Evolutionary conservation across 768 basidiomycete species (phyloP).

Genomic region (Trametopsis cervina): DNA sequence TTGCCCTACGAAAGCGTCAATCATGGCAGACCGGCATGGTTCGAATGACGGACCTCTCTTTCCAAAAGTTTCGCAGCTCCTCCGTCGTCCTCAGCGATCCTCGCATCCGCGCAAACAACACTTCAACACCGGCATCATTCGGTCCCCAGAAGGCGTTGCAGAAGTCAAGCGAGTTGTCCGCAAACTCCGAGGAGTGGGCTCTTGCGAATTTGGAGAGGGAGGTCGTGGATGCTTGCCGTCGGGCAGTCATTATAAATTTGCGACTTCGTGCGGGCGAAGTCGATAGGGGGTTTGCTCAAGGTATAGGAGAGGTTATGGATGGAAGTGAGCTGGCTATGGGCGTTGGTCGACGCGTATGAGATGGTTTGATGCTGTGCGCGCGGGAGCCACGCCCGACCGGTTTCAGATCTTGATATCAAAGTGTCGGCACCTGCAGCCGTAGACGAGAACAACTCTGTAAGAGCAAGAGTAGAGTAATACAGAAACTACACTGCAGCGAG

Average conservation of each 20-base stretch:
- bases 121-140: slow-evolving; percentile 83
- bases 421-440: too few relatives aligned
- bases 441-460: too few relatives aligned
- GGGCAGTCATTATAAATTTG: slow-evolving; percentile 53
- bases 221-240: slow-evolving; percentile 76
- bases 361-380: not conserved
- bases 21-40: not conserved
- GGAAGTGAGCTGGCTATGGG: too few relatives aligned
- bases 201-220: slow-evolving; percentile 69
- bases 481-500: too few relatives aligned
- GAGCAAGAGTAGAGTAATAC: too few relatives aligned
- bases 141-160: slow-evolving; percentile 97
- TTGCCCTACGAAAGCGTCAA: slow-evolving; percentile 45
- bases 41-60: slow-evolving; percentile 66
- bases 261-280: not conserved
- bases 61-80: slow-evolving; percentile 84
- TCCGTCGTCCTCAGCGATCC: slow-evolving; percentile 84
- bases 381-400: not conserved
- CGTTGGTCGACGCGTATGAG: not conserved
- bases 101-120: slow-evolving; percentile 84
- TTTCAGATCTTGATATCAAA: not conserved
- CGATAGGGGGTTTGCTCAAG: not conserved
- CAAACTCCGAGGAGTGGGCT: slow-evolving; percentile 41
- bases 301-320: slow-evolving; percentile 1
- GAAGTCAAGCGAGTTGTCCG: slow-evolving; percentile 65